These are phyloP conservation scores for Tilletiopsis washingtonensis DNA, from an alignment of 1,284 basidiomycete genomes.

Conservation along the genomic window DNA sequence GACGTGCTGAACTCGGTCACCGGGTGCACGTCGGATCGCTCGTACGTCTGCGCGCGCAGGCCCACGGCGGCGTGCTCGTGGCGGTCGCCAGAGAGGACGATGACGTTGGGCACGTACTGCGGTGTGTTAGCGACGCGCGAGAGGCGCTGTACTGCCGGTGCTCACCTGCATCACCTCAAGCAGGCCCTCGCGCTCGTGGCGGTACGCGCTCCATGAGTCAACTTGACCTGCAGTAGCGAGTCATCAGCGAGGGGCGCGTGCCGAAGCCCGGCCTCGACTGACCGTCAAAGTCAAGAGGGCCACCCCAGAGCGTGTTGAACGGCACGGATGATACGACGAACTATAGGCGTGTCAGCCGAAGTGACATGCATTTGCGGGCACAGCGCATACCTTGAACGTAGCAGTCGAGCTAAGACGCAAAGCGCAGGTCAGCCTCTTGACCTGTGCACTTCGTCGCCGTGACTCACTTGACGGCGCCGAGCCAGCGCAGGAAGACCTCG, in stretches of 20 bases:
- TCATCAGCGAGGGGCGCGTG: not conserved
- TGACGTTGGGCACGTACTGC: constrained; percentile 62
- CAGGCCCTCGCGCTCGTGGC: constrained; percentile 54
- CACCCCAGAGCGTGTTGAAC: constrained; percentile 66
- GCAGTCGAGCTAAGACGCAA: too few species aligned
- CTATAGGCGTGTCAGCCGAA: too few species aligned
- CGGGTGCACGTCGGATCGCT: constrained; percentile 37
- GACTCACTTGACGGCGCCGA: constrained; percentile 55
- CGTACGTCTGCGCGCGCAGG: constrained; percentile 22
- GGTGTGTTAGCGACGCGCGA: not conserved
- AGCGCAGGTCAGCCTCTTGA: too few species aligned
- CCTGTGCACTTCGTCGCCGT: not conserved
- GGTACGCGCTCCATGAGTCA: constrained; percentile 65
- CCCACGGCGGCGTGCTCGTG: constrained; percentile 65
- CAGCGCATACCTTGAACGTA: too few species aligned
- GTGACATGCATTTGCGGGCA: too few species aligned
- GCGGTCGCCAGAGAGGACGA: constrained; percentile 57
- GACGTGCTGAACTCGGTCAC: constrained; percentile 59
- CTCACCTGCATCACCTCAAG: constrained; percentile 29
- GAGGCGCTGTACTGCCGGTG: not conserved
- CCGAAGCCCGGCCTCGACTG: not conserved
- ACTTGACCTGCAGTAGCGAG: too few species aligned
- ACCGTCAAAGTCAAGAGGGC: constrained; percentile 55
- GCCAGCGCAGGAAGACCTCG: constrained; percentile 60
- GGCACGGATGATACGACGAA: constrained; percentile 71